Base-by-base conservation (phyloP, 495 filamentous ascomycete species). In the Xanthoparmelia taractica region DNA sequence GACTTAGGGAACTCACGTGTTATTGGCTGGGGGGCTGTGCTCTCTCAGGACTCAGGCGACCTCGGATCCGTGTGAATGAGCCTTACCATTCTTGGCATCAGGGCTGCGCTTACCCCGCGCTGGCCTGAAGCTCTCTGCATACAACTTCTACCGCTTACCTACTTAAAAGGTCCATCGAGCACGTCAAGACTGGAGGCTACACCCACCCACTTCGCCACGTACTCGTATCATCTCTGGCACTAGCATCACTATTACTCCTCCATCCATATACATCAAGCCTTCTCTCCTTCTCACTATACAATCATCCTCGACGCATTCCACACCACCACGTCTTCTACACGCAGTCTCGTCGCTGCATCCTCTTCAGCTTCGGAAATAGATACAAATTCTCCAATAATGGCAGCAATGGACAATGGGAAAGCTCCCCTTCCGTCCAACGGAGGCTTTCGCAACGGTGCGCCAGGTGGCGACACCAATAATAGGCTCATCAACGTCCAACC, bases 401-500 rank as follows among this genome's bases (percentile, higher is more conserved):
- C 60, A 13, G 58, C 67, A 48, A 66, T 69, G 43, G 63, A 68
- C 62, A 77, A 71, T 59, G 71, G 78, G 66, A 82, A 82, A 68
- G 77, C 78, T 40, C 74, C 77, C 55, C 29, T 71, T 61, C 41
- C 58, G 23, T 38, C 63, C 45, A 63, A 61, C 27, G 69, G 60
- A 57, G 57, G 59, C 31, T 61, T 72, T 63, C 43, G 63, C 43
- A 37, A 43, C 45, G 64, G 61, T 13, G 54, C 34, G 2, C 64
- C 59, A 38, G 59, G 60, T 47, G 65, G 64, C 55, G 36, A 60
- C 4, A 65, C 61, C 8, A 67, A 68, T 8, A 65, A 71, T 31
- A 74, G 73, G 33, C 68, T 88, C 67, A 87, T 96, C 74, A 81
- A 83, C 15, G 91, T 97, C 41, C 83, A 94, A 69, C 93, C 90